Percentiles rank a stretch among this genome's conserved stretches.
phyloP scores from a whole-genome alignment of 2,329 filamentous ascomycete species.

The Microcera coccophila region DNA sequence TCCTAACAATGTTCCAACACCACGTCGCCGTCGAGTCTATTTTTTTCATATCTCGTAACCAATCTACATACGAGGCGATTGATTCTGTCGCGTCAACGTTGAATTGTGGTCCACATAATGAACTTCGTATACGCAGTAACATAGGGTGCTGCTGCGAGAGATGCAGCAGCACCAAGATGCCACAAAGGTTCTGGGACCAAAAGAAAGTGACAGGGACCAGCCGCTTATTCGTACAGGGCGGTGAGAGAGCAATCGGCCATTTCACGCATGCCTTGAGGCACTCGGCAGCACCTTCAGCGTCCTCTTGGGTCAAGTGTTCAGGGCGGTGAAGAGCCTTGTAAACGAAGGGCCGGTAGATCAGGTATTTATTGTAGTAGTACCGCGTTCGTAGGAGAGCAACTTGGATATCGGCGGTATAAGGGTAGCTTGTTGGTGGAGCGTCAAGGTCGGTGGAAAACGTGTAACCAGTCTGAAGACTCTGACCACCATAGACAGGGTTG shows the following conservation, averaged over 20 bases:
- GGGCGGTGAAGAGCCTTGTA: conserved; percentile 59
- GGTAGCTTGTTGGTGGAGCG: conserved; percentile 35
- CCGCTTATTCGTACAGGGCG: conserved; percentile 54
- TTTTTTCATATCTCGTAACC: conserved; percentile 55
- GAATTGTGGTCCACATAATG: conserved; percentile 46
- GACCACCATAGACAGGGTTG: conserved; percentile 15
- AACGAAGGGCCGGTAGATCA: conserved; percentile 55
- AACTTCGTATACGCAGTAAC: conserved; percentile 46
- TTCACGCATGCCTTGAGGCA: conserved; percentile 55
- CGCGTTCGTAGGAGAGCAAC: conserved; percentile 54
- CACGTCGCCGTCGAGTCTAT: conserved; percentile 53
- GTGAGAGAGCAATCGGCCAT: conserved; percentile 58
- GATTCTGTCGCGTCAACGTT: conserved; percentile 50
- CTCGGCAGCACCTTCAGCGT: conserved; percentile 51
- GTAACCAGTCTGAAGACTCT: conserved; percentile 16
- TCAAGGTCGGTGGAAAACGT: conserved; percentile 25
- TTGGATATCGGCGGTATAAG: conserved; percentile 53
- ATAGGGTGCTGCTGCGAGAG: conserved; percentile 50
- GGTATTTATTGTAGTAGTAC: conserved; percentile 56
- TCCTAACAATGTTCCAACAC: conserved; percentile 51
- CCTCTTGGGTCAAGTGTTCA: conserved; percentile 49
- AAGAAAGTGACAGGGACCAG: conserved; percentile 57
- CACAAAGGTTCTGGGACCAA: conserved; percentile 60
- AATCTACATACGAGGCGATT: conserved; percentile 52
- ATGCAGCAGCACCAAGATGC: conserved; percentile 54